Evolutionary conservation across 1,284 basidiomycete species (phyloP).

Genomic region (Cryptococcus sp.): DNA sequence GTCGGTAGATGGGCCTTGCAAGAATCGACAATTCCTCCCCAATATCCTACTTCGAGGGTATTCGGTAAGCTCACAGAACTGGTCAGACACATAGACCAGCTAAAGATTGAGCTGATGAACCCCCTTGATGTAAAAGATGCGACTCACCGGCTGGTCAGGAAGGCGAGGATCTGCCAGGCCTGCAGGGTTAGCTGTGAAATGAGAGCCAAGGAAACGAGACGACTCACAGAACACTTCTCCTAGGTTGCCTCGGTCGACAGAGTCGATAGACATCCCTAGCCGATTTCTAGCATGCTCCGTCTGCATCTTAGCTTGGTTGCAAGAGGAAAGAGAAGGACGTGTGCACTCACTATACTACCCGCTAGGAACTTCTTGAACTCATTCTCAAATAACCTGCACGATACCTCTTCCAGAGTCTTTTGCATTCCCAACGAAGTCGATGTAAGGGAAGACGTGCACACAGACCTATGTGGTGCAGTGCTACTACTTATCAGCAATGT

Average conservation of each 20-base stretch:
- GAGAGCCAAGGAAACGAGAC: neutral
- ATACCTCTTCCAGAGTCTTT: slow-evolving; percentile 7
- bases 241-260: slow-evolving; percentile 14
- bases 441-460: neutral
- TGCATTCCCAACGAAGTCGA: slow-evolving; percentile 8
- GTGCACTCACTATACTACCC: slow-evolving; percentile 13
- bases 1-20: slow-evolving; percentile 18
- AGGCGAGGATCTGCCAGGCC: slow-evolving; percentile 20
- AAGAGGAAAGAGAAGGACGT: neutral
- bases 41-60: slow-evolving; percentile 17
- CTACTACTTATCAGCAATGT: slow-evolving; percentile 3
- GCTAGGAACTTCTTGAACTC: slow-evolving; percentile 19
- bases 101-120: neutral
- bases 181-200: neutral
- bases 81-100: slow-evolving; percentile 21
- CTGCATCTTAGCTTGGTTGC: slow-evolving; percentile 2
- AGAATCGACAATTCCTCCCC: slow-evolving; percentile 22
- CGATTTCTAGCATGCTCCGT: slow-evolving; percentile 18
- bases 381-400: slow-evolving; percentile 12
- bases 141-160: slow-evolving; percentile 18
- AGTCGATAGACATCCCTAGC: slow-evolving; percentile 11
- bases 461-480: neutral
- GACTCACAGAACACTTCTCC: slow-evolving; percentile 23
- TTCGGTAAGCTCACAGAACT: slow-evolving; percentile 17
- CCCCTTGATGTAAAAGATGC: too few relatives aligned